Evolutionary conservation across 2,329 filamentous ascomycete genomes (phyloP), one percentile per base, ranked within the genome.

Genomic region (Clarireedia monteithiana): DNA sequence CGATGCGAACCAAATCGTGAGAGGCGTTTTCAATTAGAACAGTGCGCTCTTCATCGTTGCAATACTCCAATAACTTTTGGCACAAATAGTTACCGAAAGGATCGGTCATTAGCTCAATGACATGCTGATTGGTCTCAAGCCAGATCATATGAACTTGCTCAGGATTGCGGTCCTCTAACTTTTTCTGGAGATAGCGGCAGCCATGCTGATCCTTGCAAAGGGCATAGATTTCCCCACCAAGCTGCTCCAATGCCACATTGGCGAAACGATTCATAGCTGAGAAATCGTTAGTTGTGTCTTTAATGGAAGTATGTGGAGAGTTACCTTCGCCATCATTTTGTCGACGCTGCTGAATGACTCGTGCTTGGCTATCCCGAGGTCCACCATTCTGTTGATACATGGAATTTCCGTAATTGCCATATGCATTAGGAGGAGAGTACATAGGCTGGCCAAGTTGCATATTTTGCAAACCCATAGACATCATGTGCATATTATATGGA

Each of bases 81-180:
- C 92, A 97, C 63, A 99, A 84, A 73, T 99, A 99, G 77, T 99
- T 99, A 71, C 94, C 94, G 72, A 99, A 99, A 9, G 94, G 92
- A 73, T 99, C 92, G 59, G 91, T 96, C 94, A 99, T 99, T 62
- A 99, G 79, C 76, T 99, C 94, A 61, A 95, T 86, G 64, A 99
- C 91, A 71, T 97, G 91, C 68, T 88, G 81, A 69, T 92, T 90
- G 53, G 91, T 96, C 77, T 99, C 94, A 30, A 86, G 78, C 78
- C 95, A 99, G 71, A 99, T 97, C 77, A 91, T 85, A 71, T 95
- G 88, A 51, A 96, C 82, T 66, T 95, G 83, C 27, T 92, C 86
- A 5, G 86, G 81, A 63, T 86, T 85, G 64, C 87, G 87, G 68
- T 95, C 92, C 74, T 99, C 94, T 5, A 99, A 80, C 76, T 97